Evolutionary conservation across 768 basidiomycete species (phyloP).

Genomic region (Lactarius evosmus): DNA sequence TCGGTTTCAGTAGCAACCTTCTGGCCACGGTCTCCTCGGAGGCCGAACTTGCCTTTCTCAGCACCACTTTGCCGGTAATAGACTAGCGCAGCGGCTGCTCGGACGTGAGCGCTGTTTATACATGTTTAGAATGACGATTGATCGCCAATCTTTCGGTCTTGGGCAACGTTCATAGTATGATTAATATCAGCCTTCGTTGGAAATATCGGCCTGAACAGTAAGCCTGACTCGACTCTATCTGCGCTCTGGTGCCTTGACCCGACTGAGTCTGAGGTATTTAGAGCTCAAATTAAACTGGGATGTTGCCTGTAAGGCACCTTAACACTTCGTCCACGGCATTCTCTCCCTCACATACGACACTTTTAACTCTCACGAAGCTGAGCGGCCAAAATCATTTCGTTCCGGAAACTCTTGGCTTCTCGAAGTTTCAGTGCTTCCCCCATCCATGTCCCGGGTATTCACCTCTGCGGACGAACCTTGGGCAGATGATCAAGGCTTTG

Average conservation of each 20-base stretch:
- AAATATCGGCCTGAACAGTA: neutral
- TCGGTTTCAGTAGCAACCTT: too few relatives aligned
- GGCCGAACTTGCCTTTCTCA: neutral
- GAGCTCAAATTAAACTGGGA: neutral
- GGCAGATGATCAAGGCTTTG: neutral
- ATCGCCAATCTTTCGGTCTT: neutral
- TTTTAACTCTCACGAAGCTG: neutral
- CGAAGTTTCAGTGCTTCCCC: neutral
- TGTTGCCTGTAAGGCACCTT: neutral
- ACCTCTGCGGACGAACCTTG: neutral
- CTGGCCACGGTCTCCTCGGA: neutral
- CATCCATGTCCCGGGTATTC: neutral
- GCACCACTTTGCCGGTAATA: neutral
- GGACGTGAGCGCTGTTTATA: too few relatives aligned
- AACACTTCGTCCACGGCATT: neutral
- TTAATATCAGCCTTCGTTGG: too few relatives aligned
- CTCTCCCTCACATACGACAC: neutral
- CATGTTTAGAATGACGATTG: neutral
- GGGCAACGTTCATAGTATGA: too few relatives aligned
- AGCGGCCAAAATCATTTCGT: neutral
- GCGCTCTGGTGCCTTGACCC: neutral
- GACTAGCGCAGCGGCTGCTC: too few relatives aligned
- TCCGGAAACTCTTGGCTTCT: neutral
- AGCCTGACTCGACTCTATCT: neutral
- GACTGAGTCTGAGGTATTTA: neutral